phyloP scores from a whole-genome alignment of 257 asterid species.

The Penstemon davidsonii region DNA sequence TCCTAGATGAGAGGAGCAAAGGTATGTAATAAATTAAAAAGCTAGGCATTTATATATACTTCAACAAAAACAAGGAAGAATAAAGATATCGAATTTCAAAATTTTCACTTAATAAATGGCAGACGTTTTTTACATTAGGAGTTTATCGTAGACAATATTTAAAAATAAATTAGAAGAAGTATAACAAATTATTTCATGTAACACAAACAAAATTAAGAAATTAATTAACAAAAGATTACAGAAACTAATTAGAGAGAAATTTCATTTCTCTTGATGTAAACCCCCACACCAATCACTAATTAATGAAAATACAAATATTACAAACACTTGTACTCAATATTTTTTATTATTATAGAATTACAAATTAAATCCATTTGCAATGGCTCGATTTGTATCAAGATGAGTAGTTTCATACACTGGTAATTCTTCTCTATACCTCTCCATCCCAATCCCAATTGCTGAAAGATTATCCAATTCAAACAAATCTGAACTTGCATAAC shows the following conservation, averaged over 20 bases:
- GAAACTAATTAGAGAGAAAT: conserved; percentile 34
- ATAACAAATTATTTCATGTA: neutral
- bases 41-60: too few relatives aligned
- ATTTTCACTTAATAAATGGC: too few relatives aligned
- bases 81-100: too few relatives aligned
- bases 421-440: conserved; percentile 69
- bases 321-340: conserved; percentile 2
- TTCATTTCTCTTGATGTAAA: conserved; percentile 48
- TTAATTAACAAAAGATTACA: conserved; percentile 14
- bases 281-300: conserved; percentile 70
- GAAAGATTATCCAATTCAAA: conserved; percentile 81
- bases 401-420: conserved; percentile 84
- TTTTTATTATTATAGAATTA: conserved; percentile 24
- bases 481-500: conserved; percentile 82
- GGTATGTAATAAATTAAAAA: too few relatives aligned
- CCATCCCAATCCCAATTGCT: conserved; percentile 78
- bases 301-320: conserved; percentile 32
- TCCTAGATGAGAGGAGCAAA: too few relatives aligned
- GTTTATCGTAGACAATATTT: too few relatives aligned
- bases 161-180: too few relatives aligned
- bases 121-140: too few relatives aligned
- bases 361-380: conserved; percentile 56
- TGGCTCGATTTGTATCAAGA: conserved; percentile 48
- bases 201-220: neutral
- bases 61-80: too few relatives aligned